A percentile compares a stretch with the other conserved stretches of the same genome.
Evolutionary conservation across 495 filamentous ascomycete species (phyloP).

Genomic region (Cladorrhinum samala): DNA sequence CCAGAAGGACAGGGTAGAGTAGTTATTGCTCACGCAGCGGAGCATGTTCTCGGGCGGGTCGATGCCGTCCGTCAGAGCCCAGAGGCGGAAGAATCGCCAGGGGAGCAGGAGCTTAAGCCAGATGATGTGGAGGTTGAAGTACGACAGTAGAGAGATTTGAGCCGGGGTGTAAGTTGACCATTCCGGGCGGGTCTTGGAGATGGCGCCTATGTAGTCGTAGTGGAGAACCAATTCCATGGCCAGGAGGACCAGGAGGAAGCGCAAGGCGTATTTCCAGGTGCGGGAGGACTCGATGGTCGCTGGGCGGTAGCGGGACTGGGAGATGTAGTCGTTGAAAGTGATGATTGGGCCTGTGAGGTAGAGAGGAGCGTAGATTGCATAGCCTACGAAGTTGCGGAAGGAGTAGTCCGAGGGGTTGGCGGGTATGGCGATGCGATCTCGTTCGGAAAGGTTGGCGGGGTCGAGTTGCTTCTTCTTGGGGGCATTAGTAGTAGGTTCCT

Average conservation of each 20-base stretch:
- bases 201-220: conserved; percentile 89
- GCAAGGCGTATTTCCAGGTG: conserved; percentile 70
- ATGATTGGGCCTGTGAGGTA: conserved; percentile 91
- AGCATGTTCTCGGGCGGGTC: conserved; percentile 98
- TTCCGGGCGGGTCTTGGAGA: conserved; percentile 67
- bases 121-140: conserved; percentile 95
- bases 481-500: conserved; percentile 48
- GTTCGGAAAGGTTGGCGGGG: conserved; percentile 73
- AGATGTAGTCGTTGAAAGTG: conserved; percentile 97
- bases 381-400: conserved; percentile 80
- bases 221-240: conserved; percentile 92
- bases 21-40: conserved; percentile 93
- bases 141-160: conserved; percentile 86
- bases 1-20: conserved; percentile 90
- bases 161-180: conserved; percentile 83
- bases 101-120: conserved; percentile 97
- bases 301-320: conserved; percentile 66
- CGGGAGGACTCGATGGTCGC: conserved; percentile 59
- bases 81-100: conserved; percentile 96
- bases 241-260: conserved; percentile 76
- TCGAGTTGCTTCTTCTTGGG: conserved; percentile 98
- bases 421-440: conserved; percentile 74
- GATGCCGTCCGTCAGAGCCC: conserved; percentile 81
- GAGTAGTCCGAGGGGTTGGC: conserved; percentile 64
- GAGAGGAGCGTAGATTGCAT: conserved; percentile 83